Percentiles rank a stretch among this genome's conserved stretches.
phyloP scores from a whole-genome alignment of 306 rosid species.

The Begonia peltatifolia region DNA sequence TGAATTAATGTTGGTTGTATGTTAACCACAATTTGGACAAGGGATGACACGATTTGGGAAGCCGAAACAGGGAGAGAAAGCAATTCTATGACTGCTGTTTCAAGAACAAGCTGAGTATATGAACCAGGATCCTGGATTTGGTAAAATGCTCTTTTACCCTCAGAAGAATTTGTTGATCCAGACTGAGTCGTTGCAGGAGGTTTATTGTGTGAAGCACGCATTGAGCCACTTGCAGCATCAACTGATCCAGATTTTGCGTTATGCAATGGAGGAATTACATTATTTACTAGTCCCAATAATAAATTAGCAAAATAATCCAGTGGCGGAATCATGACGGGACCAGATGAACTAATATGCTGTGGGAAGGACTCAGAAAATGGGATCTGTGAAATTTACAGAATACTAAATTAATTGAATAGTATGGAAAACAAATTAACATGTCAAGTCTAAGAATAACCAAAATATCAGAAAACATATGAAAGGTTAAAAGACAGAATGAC shows the following conservation, averaged over 20 bases:
- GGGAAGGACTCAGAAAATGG: conserved; percentile 89
- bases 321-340: conserved; percentile 83
- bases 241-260: conserved; percentile 59
- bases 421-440: not conserved
- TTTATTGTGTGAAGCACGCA: conserved; percentile 56
- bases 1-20: conserved; percentile 87
- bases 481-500: conserved; percentile 8
- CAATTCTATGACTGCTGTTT: conserved; percentile 87
- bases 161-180: conserved; percentile 57
- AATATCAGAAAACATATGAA: conserved; percentile 8
- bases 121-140: conserved; percentile 99
- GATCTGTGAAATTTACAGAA: conserved; percentile 47
- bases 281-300: conserved; percentile 83
- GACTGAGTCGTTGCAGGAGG: conserved; percentile 55
- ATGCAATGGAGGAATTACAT: conserved; percentile 86
- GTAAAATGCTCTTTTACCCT: conserved; percentile 76
- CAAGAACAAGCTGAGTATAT: conserved; percentile 85
- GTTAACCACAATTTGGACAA: conserved; percentile 80
- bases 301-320: conserved; percentile 82
- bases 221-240: conserved; percentile 37
- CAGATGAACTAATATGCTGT: conserved; percentile 54
- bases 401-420: conserved; percentile 3
- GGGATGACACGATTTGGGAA: conserved; percentile 73
- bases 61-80: conserved; percentile 91
- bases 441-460: conserved; percentile 5